Evolutionary conservation across 306 rosid species (phyloP).

Genomic region (Adenanthera pavonina): DNA sequence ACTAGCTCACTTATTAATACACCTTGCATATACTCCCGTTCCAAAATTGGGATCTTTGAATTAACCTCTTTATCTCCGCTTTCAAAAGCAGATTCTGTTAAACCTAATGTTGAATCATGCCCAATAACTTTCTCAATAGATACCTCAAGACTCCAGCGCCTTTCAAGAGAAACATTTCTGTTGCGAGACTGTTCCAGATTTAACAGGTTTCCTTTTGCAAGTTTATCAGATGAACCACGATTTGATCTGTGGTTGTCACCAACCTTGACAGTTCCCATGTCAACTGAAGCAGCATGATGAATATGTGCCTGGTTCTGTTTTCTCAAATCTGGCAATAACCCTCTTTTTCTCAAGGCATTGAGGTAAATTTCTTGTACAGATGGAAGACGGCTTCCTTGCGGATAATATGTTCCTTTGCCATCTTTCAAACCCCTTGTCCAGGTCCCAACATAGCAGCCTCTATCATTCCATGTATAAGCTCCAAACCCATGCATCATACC

Average conservation of each 20-base stretch:
- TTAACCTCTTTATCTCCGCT: conserved; percentile 57
- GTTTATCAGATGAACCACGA: conserved; percentile 59
- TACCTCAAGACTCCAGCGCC: conserved; percentile 99
- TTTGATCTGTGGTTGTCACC: conserved; percentile 69
- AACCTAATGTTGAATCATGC: conserved; percentile 57
- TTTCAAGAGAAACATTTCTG: conserved; percentile 84
- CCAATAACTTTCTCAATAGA: conserved; percentile 89
- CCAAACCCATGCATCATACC: conserved; percentile 98
- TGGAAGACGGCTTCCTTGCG: conserved; percentile 81
- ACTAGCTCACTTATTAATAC: conserved; percentile 92
- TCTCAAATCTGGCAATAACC: conserved; percentile 85
- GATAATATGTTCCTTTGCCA: conserved; percentile 96
- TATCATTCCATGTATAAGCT: conserved; percentile 90
- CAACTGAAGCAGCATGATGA: conserved; percentile 79
- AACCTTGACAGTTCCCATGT: conserved; percentile 64
- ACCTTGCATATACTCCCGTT: conserved; percentile 98
- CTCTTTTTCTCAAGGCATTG: conserved; percentile 91
- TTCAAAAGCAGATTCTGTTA: conserved; percentile 52
- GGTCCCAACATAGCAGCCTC: conserved; percentile 95
- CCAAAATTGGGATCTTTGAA: conserved; percentile 70
- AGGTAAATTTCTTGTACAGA: conserved; percentile 91
- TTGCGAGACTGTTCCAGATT: conserved; percentile 78
- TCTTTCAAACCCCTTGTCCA: conserved; percentile 96
- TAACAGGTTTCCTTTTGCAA: conserved; percentile 68
- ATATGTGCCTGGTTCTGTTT: conserved; percentile 80